A percentile compares a stretch with the other conserved stretches of the same genome.
Conservation (phyloP, 2,329 filamentous ascomycete genomes). For the Neonectria faginata region DNA sequence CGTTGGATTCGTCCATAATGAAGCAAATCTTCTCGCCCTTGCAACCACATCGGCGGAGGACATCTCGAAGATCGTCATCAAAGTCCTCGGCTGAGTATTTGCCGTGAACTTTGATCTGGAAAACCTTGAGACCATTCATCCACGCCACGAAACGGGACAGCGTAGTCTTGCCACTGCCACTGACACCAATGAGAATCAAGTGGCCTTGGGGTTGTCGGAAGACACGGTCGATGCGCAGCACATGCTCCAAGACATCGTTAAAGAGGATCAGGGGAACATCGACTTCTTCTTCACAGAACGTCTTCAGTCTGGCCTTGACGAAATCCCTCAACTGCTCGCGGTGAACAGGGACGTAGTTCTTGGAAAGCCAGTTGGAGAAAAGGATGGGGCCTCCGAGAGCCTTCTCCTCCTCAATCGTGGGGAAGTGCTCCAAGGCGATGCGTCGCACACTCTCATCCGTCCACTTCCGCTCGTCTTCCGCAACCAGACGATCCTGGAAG, state of each 20-base stretch:
- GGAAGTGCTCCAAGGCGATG: constrained; percentile 92
- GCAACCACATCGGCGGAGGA: constrained; percentile 92
- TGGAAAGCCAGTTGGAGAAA: constrained; percentile 99
- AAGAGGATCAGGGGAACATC: constrained; percentile 99
- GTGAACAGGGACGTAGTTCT: constrained; percentile 97
- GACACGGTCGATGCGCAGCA: constrained; percentile 96
- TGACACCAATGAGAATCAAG: constrained; percentile 97
- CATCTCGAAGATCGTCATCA: constrained; percentile 94
- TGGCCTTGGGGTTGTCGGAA: constrained; percentile 99
- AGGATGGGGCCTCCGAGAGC: constrained; percentile 93
- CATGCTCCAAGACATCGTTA: constrained; percentile 98
- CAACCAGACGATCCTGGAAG: constrained; percentile 97
- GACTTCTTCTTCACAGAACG: constrained; percentile 99
- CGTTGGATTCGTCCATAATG: constrained; percentile 99
- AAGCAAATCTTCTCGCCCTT: constrained; percentile 99
- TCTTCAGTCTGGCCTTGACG: constrained; percentile 95
- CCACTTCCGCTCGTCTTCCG: constrained; percentile 94
- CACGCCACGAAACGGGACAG: constrained; percentile 97
- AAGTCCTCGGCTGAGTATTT: constrained; percentile 99
- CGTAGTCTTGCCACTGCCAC: constrained; percentile 98
- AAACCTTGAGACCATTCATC: constrained; percentile 99
- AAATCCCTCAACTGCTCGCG: constrained; percentile 96
- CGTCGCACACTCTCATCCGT: constrained; percentile 88
- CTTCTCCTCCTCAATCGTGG: constrained; percentile 90
- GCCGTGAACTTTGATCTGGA: constrained; percentile 99